Conservation (phyloP, 1,284 basidiomycete genomes). For the Cryptococcus sp. region DNA sequence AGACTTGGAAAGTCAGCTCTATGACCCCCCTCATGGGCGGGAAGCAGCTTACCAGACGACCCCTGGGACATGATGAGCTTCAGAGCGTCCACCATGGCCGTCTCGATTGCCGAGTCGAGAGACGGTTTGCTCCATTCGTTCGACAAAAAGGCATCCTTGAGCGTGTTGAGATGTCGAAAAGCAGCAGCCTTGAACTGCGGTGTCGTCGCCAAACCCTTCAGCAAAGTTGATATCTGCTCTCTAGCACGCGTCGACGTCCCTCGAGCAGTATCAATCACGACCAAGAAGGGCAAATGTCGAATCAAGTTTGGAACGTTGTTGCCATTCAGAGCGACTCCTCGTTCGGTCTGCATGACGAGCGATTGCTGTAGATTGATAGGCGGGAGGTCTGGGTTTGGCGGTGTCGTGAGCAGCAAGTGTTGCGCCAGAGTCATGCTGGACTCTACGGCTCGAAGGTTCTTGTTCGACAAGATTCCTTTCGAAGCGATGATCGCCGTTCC, state of each 20-base stretch:
- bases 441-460: slow-evolving; percentile 24
- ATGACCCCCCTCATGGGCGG: no score
- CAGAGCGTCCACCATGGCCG: slow-evolving; percentile 41
- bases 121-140: slow-evolving; percentile 38
- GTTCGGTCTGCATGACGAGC: slow-evolving; percentile 32
- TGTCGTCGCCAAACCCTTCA: slow-evolving; percentile 29
- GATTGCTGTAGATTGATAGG: slow-evolving; percentile 32
- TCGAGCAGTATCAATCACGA: slow-evolving; percentile 25
- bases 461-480: slow-evolving; percentile 23
- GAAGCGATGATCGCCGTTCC: slow-evolving; percentile 17
- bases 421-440: slow-evolving; percentile 28
- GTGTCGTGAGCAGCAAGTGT: slow-evolving; percentile 33
- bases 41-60: slow-evolving; percentile 14
- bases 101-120: slow-evolving; percentile 29
- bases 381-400: slow-evolving; percentile 24
- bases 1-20: background rate
- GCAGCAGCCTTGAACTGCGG: slow-evolving; percentile 45
- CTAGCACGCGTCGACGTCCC: slow-evolving; percentile 20
- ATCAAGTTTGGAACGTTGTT: slow-evolving; percentile 30
- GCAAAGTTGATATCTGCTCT: slow-evolving; percentile 19
- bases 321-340: slow-evolving; percentile 29
- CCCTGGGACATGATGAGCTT: slow-evolving; percentile 45
- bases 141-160: slow-evolving; percentile 44
- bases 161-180: slow-evolving; percentile 38
- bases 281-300: slow-evolving; percentile 36